Evolutionary conservation across 2,329 filamentous ascomycete species (phyloP), one percentile per base, ranked within the genome.

Genomic region (Beauveria sp.): DNA sequence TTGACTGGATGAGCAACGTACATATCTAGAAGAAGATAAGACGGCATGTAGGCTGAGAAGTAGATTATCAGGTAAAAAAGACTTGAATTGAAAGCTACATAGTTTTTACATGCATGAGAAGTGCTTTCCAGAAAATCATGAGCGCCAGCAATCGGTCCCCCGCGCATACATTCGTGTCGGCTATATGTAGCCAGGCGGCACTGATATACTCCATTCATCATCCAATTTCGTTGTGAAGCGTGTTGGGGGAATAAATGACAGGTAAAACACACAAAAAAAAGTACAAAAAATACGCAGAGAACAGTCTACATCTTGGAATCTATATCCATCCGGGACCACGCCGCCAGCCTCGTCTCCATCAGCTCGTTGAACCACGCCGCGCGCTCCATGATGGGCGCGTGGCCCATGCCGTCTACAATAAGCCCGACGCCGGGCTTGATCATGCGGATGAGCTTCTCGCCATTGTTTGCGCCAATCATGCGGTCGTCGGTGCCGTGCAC

Each of bases 401-500:
- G 92, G 0, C 90, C 91, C 72, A 86, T 82, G 0, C 83, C 88
- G 64, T 91, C 84, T n/a, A 87, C 78, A 28, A 91, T 82, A 47
- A 83, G 71, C 40, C 81, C 83, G 63, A 78, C 80, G 3, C 78
- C 85, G 1, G 90, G 89, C 65, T 78, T 63, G 28, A 96, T 68
- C 50, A 83, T 81, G 55, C 84, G 78, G 61, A 89, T 84, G 65
- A 96, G 73, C 71, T 87, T 83, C 68, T 84, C 76, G 0, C 84
- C 91, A 70, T 94, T 89, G 6, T 80, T 80, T 53, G 87, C 79
- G 5, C 82, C 84, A 66, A 96, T 88, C 88, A 96, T 92, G n/a
- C 79, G 78, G 73, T 96, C 92, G 10, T 74, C 74, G 0, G 82
- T 86, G 8, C 92, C 92, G 72, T 96, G 91, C 66, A 93, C 72